Percentiles rank a stretch among this genome's conserved stretches.
Conservation (phyloP, 2,329 filamentous ascomycete species). For the Ophioceras dolichostomum region DNA sequence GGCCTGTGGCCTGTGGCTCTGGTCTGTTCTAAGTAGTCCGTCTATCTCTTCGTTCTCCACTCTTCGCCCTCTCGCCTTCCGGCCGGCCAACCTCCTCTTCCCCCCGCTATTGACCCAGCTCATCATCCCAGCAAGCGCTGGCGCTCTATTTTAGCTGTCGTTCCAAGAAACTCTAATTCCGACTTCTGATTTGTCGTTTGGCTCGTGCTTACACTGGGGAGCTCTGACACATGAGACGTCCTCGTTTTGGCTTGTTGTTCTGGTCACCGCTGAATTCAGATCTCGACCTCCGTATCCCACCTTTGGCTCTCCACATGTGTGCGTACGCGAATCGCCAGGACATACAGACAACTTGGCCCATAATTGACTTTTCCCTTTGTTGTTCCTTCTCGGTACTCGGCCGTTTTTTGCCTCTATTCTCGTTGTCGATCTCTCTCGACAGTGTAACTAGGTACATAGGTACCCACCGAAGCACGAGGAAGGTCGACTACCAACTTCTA, state of each 20-base stretch:
- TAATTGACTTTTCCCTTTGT: not conserved
- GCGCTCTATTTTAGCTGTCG: slow-evolving; percentile 10
- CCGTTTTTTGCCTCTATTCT: not conserved
- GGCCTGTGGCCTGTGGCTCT: too few species aligned
- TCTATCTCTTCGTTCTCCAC: not conserved
- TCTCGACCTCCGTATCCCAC: too few species aligned
- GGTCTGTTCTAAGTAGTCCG: too few species aligned
- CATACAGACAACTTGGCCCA: too few species aligned
- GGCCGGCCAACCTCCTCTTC: not conserved
- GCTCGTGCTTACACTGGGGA: slow-evolving; percentile 9
- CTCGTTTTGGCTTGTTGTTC: not conserved
- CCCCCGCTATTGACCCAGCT: not conserved
- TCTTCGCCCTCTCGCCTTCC: not conserved
- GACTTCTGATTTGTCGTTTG: slow-evolving; percentile 14
- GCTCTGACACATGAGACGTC: not conserved
- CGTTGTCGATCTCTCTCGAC: not conserved
- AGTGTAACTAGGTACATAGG: too few species aligned
- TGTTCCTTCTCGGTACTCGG: too few species aligned
- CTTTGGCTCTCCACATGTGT: not conserved
- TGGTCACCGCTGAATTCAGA: too few species aligned
- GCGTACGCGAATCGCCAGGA: not conserved
- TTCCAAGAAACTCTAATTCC: slow-evolving; percentile 12
- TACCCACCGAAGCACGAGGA: too few species aligned
- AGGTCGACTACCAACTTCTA: too few species aligned
- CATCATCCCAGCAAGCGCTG: slow-evolving; percentile 8